A percentile compares a stretch with the other conserved stretches of the same genome.
phyloP scores from a whole-genome alignment of 257 asterid species.

The Orobanche coerulescens region DNA sequence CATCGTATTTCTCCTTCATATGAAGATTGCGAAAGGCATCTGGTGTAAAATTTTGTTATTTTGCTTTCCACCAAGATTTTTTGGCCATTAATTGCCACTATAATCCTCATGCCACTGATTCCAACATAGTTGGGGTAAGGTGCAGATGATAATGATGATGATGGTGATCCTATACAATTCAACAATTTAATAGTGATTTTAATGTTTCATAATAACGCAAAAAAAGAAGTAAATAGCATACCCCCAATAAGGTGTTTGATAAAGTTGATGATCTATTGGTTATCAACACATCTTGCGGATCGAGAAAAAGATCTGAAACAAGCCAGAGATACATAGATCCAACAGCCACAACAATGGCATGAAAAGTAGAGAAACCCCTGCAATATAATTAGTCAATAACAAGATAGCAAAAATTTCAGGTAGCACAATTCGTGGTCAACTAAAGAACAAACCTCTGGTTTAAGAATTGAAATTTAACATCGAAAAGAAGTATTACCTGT shows the following conservation, averaged over 20 bases:
- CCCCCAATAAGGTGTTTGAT: conserved; percentile 77
- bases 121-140: not conserved
- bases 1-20: too few species aligned
- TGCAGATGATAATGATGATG: not conserved
- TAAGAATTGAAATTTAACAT: not conserved
- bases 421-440: not conserved
- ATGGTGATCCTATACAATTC: not conserved
- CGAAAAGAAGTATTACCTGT: conserved; percentile 41
- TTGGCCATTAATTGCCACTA: too few species aligned
- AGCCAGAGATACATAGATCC: conserved; percentile 63
- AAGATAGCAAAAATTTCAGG: conserved; percentile 1
- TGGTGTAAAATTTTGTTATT: too few species aligned
- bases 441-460: not conserved
- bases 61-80: too few species aligned
- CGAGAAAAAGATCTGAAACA: conserved; percentile 50
- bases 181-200: conserved; percentile 1
- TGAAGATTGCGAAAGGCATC: too few species aligned
- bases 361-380: conserved; percentile 95
- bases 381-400: conserved; percentile 15
- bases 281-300: conserved; percentile 36
- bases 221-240: conserved; percentile 24
- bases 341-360: conserved; percentile 59
- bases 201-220: too few species aligned
- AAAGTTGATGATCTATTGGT: conserved; percentile 48
- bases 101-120: too few species aligned